Conservation (phyloP, 768 basidiomycete genomes). For the Trametes gibbosa region DNA sequence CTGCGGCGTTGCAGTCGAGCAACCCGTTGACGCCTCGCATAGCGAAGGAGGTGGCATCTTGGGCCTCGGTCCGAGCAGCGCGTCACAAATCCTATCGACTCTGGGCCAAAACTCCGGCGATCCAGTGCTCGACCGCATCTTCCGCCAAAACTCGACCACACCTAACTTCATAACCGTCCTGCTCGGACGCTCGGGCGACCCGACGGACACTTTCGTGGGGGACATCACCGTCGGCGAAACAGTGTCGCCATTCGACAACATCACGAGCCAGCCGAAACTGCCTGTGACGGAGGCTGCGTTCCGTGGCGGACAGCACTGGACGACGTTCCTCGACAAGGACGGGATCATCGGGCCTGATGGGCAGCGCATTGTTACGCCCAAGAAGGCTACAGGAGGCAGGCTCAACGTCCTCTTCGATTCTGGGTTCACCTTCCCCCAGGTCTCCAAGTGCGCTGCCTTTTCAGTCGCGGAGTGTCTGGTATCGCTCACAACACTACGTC, state of each 20-base stretch:
- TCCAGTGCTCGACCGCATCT: conserved; percentile 33
- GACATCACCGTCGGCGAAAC: conserved; percentile 32
- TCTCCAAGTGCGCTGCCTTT: conserved; percentile 23
- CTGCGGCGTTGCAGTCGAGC: background rate
- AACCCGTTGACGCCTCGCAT: conserved; percentile 23
- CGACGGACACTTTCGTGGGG: conserved; percentile 27
- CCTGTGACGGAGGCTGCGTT: conserved; percentile 22
- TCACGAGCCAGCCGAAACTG: conserved; percentile 29
- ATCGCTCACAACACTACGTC: background rate
- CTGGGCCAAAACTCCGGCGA: conserved; percentile 23
- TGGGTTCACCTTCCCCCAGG: conserved; percentile 34
- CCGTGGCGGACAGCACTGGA: conserved; percentile 34
- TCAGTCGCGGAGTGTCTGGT: background rate
- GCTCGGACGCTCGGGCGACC: conserved; percentile 31
- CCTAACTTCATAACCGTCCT: conserved; percentile 34
- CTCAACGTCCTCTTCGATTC: conserved; percentile 29
- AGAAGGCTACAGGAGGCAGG: conserved; percentile 35
- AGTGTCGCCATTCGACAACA: conserved; percentile 28
- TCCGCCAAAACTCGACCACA: conserved; percentile 30
- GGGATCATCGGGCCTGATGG: conserved; percentile 36
- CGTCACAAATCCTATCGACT: conserved; percentile 20
- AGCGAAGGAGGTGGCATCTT: conserved; percentile 27
- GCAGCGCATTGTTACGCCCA: conserved; percentile 30
- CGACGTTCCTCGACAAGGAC: conserved; percentile 29
- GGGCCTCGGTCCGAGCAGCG: conserved; percentile 31